A percentile compares a stretch with the other conserved stretches of the same genome.
Conservation (phyloP, 441 rosid species). For the Hypseocharis bilobata region DNA sequence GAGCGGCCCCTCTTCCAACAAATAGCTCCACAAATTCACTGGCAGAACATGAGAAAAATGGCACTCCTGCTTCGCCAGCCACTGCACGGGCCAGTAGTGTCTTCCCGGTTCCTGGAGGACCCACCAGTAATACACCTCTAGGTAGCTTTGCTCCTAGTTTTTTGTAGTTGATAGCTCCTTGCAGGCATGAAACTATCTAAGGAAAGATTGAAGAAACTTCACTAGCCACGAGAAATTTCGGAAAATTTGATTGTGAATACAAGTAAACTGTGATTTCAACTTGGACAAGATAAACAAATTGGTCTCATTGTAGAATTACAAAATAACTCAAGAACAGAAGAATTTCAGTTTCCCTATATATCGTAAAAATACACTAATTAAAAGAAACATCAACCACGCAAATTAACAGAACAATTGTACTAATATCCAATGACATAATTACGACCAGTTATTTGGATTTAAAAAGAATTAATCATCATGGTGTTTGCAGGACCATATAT, state of each 20-base stretch:
- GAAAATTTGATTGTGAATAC: background rate
- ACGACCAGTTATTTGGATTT: background rate
- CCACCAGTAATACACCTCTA: conserved; percentile 79
- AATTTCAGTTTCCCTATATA: background rate
- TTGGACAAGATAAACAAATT: background rate
- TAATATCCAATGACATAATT: background rate
- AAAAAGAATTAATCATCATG: background rate
- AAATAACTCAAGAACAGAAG: background rate
- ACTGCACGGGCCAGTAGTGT: conserved; percentile 92
- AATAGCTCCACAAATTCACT: conserved; percentile 90
- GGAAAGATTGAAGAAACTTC: conserved; percentile 5
- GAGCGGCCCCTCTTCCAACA: conserved; percentile 94
- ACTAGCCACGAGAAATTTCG: conserved; percentile 3
- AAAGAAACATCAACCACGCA: background rate
- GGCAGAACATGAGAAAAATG: conserved; percentile 83
- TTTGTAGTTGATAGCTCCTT: conserved; percentile 76
- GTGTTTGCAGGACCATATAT: background rate
- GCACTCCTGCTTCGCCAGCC: conserved; percentile 94
- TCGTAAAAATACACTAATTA: background rate
- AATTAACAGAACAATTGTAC: background rate
- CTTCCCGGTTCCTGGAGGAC: conserved; percentile 97
- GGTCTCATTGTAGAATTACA: background rate
- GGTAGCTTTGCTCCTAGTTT: conserved; percentile 85
- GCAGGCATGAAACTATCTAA: conserved; percentile 88
- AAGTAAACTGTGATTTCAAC: background rate